Conservation (phyloP, 2,329 filamentous ascomycete species). For the Clonostachys byssicola region DNA sequence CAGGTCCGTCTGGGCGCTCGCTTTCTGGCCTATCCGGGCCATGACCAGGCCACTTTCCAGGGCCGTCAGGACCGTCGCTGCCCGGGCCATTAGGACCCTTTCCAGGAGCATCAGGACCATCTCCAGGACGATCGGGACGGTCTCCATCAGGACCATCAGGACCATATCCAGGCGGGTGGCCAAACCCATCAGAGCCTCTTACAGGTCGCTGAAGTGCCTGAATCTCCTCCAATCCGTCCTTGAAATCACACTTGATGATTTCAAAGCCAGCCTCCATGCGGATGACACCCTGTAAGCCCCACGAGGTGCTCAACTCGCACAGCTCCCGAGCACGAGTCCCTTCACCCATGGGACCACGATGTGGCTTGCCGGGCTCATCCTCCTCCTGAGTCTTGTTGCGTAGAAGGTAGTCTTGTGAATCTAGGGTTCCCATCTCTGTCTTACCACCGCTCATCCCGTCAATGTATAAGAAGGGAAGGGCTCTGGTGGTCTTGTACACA, state of each 20-base stretch:
- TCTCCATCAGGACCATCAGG: too few species aligned
- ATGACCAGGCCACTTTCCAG: too few species aligned
- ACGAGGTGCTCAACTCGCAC: conserved; percentile 46
- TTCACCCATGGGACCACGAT: conserved; percentile 32
- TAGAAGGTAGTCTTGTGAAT: conserved; percentile 61
- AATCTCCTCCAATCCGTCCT: conserved; percentile 26
- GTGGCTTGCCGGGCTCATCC: not conserved
- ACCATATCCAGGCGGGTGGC: too few species aligned
- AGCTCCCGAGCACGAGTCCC: conserved; percentile 35
- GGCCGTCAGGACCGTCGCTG: too few species aligned
- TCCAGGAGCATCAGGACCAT: too few species aligned
- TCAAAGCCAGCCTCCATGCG: conserved; percentile 72
- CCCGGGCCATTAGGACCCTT: too few species aligned
- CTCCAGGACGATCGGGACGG: too few species aligned
- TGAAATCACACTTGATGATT: conserved; percentile 63
- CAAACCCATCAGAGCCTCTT: not conserved
- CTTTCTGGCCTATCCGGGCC: too few species aligned
- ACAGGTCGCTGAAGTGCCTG: conserved; percentile 20
- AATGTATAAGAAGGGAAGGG: conserved; percentile 60
- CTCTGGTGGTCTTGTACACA: conserved; percentile 54
- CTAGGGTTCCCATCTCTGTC: conserved; percentile 59
- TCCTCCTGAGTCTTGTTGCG: conserved; percentile 15
- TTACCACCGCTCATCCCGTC: conserved; percentile 70
- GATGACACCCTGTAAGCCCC: conserved; percentile 61
- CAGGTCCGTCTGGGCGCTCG: too few species aligned